Percentiles rank a stretch among this genome's conserved stretches.
Conservation (phyloP, 768 basidiomycete species). For the Kwoniella sp. region DNA sequence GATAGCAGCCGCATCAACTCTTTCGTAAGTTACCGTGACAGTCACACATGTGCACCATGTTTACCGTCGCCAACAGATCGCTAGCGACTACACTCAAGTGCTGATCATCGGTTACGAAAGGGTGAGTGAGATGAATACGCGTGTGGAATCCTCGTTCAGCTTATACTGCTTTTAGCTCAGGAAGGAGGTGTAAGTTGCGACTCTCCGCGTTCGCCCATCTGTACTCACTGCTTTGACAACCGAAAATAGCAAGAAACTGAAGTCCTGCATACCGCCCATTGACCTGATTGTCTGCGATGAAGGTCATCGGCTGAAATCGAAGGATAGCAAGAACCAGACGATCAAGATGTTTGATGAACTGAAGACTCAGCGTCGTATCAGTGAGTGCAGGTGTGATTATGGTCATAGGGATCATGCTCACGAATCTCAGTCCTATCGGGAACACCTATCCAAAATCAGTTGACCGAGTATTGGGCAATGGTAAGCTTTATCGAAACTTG, state of each 20-base stretch:
- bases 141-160: background rate
- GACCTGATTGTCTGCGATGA: slow-evolving; percentile 94
- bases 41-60: background rate
- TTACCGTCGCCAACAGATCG: slow-evolving; percentile 6
- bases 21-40: slow-evolving; percentile 59
- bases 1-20: slow-evolving; percentile 49
- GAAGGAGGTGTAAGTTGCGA: slow-evolving; percentile 65
- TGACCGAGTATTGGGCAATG: slow-evolving; percentile 95
- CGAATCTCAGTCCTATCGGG: slow-evolving; percentile 72
- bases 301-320: slow-evolving; percentile 91
- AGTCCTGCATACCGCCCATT: slow-evolving; percentile 64
- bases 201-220: background rate
- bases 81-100: slow-evolving; percentile 57
- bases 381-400: no score
- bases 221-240: slow-evolving; percentile 2
- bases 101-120: slow-evolving; percentile 94
- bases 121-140: slow-evolving; percentile 23
- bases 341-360: slow-evolving; percentile 77
- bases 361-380: slow-evolving; percentile 70
- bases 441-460: slow-evolving; percentile 94
- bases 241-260: slow-evolving; percentile 47
- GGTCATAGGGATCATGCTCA: no score
- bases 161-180: slow-evolving; percentile 53
- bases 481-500: slow-evolving; percentile 52
- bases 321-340: slow-evolving; percentile 76